Conservation (phyloP, 108 stramenopile species). For the Discostella stelligeroides region DNA sequence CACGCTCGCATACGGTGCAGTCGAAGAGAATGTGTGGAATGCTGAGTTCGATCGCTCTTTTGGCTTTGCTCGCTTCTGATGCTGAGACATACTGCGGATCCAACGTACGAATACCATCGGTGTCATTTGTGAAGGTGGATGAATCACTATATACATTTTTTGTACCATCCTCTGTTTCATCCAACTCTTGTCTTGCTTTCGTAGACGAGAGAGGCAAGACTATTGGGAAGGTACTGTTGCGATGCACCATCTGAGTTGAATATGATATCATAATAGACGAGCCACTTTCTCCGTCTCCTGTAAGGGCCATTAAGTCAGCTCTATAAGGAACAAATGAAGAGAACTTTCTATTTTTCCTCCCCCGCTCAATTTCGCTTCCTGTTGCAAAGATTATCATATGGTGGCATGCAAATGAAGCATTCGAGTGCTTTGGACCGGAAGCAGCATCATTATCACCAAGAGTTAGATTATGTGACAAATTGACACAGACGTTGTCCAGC, state of each 20-base stretch:
- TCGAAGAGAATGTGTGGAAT: slow-evolving; percentile 66
- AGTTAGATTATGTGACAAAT: slow-evolving; percentile 20
- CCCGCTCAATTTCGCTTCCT: slow-evolving; percentile 22
- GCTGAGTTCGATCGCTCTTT: slow-evolving; percentile 38
- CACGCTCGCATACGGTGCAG: slow-evolving; percentile 54
- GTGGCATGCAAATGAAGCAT: slow-evolving; percentile 16
- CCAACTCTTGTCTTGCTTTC: slow-evolving; percentile 76
- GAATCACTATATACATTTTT: slow-evolving; percentile 25
- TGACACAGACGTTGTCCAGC: slow-evolving; percentile 24
- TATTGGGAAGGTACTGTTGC: slow-evolving; percentile 54
- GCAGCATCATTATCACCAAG: slow-evolving; percentile 5
- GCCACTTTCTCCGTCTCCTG: slow-evolving; percentile 23
- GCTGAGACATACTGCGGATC: slow-evolving; percentile 73
- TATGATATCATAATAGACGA: slow-evolving; percentile 22
- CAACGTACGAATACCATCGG: slow-evolving; percentile 34
- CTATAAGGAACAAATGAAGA: slow-evolving; percentile 29
- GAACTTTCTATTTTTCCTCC: slow-evolving; percentile 20
- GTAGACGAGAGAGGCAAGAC: slow-evolving; percentile 72
- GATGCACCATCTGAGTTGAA: slow-evolving; percentile 9
- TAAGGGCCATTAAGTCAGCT: slow-evolving; percentile 32
- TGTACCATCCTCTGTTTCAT: slow-evolving; percentile 56
- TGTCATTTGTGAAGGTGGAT: slow-evolving; percentile 2
- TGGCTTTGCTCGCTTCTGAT: slow-evolving; percentile 55
- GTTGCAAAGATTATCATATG: slow-evolving; percentile 33
- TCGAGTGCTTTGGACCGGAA: slow-evolving; percentile 14